A percentile compares a stretch with the other conserved stretches of the same genome.
Evolutionary conservation across 1,139 yeast genomes (phyloP).

Genomic region (Diutina mesorugosa): DNA sequence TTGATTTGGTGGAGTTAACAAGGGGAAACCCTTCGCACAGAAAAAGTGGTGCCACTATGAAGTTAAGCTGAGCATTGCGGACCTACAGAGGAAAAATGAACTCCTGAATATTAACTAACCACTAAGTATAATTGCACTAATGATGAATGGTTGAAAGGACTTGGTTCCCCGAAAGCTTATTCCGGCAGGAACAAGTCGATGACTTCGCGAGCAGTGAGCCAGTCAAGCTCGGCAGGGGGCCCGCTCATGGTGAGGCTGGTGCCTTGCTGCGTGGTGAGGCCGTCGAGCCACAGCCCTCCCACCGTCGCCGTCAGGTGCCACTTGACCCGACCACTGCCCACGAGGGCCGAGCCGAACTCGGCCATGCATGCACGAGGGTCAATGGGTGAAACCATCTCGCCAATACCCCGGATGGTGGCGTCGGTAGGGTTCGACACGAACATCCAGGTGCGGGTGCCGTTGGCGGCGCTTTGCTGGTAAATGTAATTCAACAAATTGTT

Average conservation of each 20-base stretch:
- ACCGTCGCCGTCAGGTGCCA: constrained; percentile 1
- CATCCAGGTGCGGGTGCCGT: not conserved
- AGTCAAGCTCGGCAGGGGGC: not conserved
- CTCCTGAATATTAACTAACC: no score
- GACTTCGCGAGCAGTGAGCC: not conserved
- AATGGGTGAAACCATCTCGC: not conserved
- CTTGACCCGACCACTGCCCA: not conserved
- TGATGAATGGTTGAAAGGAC: not conserved
- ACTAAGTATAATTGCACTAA: not conserved
- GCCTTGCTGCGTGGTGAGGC: not conserved
- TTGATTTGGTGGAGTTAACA: not conserved
- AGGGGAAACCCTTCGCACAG: not conserved
- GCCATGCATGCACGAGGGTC: not conserved
- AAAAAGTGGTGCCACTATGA: not conserved
- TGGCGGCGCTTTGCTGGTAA: not conserved
- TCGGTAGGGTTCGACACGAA: not conserved
- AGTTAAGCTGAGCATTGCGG: not conserved
- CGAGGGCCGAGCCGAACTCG: not conserved
- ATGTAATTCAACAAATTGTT: not conserved
- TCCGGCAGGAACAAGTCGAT: not conserved
- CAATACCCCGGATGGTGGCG: not conserved
- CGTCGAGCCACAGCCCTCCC: not conserved
- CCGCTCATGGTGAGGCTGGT: not conserved
- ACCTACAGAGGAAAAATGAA: not conserved
- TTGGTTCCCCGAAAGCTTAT: no score